Evolutionary conservation across 108 stramenopile genomes (phyloP), one percentile per base, ranked within the genome.

Genomic region (Bacterosira constricta): DNA sequence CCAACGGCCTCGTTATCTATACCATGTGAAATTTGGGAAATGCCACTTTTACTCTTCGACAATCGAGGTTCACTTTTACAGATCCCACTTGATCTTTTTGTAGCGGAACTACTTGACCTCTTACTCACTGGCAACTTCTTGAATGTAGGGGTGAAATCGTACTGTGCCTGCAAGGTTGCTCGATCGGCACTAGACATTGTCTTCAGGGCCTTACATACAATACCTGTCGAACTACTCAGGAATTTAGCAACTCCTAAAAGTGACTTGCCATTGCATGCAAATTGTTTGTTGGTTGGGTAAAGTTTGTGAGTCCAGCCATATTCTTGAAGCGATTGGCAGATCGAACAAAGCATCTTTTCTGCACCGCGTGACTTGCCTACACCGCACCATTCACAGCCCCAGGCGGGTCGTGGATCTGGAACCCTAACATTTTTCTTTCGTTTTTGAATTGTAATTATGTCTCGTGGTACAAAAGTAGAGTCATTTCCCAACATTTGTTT

Each of bases 191-290:
- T 13, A 37, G 64, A 37, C 46, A 51, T 47, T 0, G 1, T 29
- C n/a, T 52, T 42, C 63, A 49, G 45, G 15, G 35, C 17, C 47
- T 64, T 39, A 10, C 63, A 36, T 0, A 49, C 35, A 51, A 12
- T 37, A 4, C 11, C 12, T 51, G 50, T 51, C 3, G 64, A 37
- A 1, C 21, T 38, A 4, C 13, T 21, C 38, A 59, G 57, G 12
- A 25, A 59, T 20, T 20, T 3, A 4, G 21, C 41, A 1, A 59
- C 37, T 59, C 37, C 57, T n/a, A n/a, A n/a, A n/a, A n/a, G n/a
- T n/a, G n/a, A n/a, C n/a, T n/a, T n/a, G n/a, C n/a, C n/a, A n/a
- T n/a, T n/a, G n/a, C n/a, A n/a, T n/a, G n/a, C n/a, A n/a, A n/a
- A 51, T 18, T 23, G 50, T 20, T 51, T 51, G 18, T 26, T 51